phyloP scores from a whole-genome alignment of 495 filamentous ascomycete genomes.

The Trypethelium eluteriae region DNA sequence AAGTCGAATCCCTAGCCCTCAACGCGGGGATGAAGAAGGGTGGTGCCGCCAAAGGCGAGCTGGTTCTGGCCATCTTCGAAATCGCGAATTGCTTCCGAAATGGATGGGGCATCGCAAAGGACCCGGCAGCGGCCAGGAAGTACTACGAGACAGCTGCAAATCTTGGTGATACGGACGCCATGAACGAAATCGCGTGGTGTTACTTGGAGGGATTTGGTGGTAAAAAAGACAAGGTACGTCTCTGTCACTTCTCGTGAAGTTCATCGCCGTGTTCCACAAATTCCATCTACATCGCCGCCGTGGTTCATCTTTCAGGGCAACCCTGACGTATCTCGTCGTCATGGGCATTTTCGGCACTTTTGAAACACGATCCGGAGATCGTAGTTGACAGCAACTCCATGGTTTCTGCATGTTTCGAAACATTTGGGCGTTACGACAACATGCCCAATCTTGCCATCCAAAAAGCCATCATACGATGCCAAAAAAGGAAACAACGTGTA shows the following conservation, averaged over 20 bases:
- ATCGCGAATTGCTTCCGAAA: slow-evolving; percentile 91
- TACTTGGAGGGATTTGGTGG: slow-evolving; percentile 90
- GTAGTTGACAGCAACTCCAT: background rate
- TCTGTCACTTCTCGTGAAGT: background rate
- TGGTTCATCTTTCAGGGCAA: background rate
- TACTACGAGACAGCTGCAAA: slow-evolving; percentile 98
- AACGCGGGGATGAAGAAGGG: slow-evolving; percentile 86
- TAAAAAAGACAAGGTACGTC: slow-evolving; percentile 92
- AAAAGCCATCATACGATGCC: background rate
- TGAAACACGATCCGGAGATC: background rate
- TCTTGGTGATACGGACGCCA: slow-evolving; percentile 90
- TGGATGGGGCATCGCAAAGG: slow-evolving; percentile 88
- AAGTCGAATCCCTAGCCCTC: slow-evolving; percentile 75
- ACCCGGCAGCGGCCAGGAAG: slow-evolving; percentile 78
- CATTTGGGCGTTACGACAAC: background rate
- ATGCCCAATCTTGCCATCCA: background rate
- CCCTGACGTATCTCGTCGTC: background rate
- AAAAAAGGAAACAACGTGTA: background rate
- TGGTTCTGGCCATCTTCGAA: slow-evolving; percentile 96
- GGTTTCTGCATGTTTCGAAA: background rate
- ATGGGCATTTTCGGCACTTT: background rate
- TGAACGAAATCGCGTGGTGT: slow-evolving; percentile 96
- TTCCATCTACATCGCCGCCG: background rate
- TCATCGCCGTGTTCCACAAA: too few species aligned
- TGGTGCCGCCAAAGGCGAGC: slow-evolving; percentile 89